Evolutionary conservation across 2,329 filamentous ascomycete genomes (phyloP), one percentile per base, ranked within the genome.

Genomic region (Leptoxyphium fumago): DNA sequence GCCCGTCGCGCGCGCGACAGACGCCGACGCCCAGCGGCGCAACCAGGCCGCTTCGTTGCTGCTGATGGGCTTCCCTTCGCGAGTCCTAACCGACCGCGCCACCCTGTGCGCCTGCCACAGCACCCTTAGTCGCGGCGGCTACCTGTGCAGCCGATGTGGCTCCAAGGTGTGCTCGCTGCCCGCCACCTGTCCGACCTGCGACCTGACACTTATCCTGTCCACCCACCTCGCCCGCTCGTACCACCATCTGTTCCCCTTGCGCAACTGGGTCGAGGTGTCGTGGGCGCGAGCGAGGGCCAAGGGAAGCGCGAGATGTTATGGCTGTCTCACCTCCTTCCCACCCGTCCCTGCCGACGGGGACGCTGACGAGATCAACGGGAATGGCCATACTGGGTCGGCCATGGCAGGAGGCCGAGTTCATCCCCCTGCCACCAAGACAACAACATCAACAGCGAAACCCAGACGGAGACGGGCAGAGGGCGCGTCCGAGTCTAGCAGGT

Each of bases 41-140:
- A 65, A 73, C 55, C 61, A 70, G 56, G 64, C 60, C 45, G 71
- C 74, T 2, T 13, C 32, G 32, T 69, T 98, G 36, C 75, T 98
- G 21, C 93, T 94, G 84, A 98, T 98, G 89, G 91, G 91, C 4
- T 98, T 98, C 57, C 91, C 91, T 0, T 93, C 85, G 5, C 77
- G 88, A 32, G 83, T 82, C 2, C 77, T 91, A 5, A 84, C 85
- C 43, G 72, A 78, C 18, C 69, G 72, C 40, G 74, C 79, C 5
- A 87, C 82, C 46, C 77, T 91, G 48, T 98, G 91, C 61, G 87
- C 88, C 5, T 98, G 91, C 59, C 89, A 96, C 64, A 86, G 84
- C 52, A 78, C 79, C 49, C 78, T 89, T 13, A 81, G 75, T 15
- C 72, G 83, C 41, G 86, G 91, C 45, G 91, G 91, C 1, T 98